Conservation (phyloP, 129 eudicot genomes). For the Saussurea involucrata region DNA sequence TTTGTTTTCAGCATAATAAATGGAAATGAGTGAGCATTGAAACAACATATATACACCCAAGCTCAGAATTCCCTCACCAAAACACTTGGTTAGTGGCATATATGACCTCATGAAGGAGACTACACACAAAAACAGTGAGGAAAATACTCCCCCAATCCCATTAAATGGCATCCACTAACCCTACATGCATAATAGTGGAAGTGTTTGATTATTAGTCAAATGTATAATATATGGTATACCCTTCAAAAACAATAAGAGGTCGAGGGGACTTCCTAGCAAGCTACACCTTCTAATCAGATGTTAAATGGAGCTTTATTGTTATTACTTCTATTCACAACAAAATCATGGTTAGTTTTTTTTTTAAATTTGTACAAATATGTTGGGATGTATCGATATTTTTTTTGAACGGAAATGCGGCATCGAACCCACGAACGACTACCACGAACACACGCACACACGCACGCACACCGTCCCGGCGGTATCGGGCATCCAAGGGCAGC, state of each 20-base stretch:
- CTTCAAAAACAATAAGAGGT: neutral
- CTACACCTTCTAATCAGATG: constrained; percentile 3
- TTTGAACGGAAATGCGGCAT: too few relatives aligned
- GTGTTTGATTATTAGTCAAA: constrained; percentile 1
- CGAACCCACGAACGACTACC: too few relatives aligned
- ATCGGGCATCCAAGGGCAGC: too few relatives aligned
- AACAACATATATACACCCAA: neutral
- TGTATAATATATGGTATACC: neutral
- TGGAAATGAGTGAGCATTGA: neutral
- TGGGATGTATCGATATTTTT: neutral
- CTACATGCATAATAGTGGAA: neutral
- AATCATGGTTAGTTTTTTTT: neutral
- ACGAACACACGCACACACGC: too few relatives aligned
- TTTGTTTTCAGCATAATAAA: constrained; percentile 5
- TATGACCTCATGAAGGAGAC: neutral
- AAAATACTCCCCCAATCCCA: neutral
- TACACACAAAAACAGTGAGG: neutral
- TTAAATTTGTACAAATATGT: neutral
- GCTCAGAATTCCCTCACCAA: neutral
- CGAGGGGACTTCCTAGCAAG: neutral
- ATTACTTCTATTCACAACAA: neutral
- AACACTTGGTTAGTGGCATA: neutral
- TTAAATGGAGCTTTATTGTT: neutral
- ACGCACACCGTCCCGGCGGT: too few relatives aligned
- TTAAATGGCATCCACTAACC: neutral